phyloP scores from a whole-genome alignment of 2,329 filamentous ascomycete species.

The Blastomyces silverae region DNA sequence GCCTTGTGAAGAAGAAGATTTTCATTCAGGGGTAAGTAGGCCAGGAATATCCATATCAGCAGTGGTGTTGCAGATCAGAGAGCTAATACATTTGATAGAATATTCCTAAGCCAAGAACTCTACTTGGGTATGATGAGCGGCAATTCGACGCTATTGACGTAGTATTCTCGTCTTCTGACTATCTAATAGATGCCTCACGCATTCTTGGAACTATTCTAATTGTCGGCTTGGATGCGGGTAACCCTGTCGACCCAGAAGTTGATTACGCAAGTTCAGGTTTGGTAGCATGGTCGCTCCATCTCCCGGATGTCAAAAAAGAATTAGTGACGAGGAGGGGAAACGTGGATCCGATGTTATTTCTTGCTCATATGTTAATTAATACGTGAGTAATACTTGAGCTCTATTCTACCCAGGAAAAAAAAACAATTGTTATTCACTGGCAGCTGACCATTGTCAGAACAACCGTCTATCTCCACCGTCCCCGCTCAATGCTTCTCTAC shows the following conservation, averaged over 20 bases:
- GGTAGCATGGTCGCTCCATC: conserved; percentile 35
- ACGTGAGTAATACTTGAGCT: conserved; percentile 24
- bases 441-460: conserved; percentile 6
- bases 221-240: conserved; percentile 21
- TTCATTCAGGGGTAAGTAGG: conserved; percentile 28
- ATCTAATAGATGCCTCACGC: conserved; percentile 30
- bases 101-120: conserved; percentile 27
- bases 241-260: conserved; percentile 25
- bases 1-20: conserved; percentile 31
- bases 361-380: conserved; percentile 67
- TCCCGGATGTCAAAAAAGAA: conserved; percentile 31
- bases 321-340: conserved; percentile 51
- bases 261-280: conserved; percentile 31
- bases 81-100: conserved; percentile 20
- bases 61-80: background rate
- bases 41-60: background rate
- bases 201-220: conserved; percentile 25
- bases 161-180: conserved; percentile 32
- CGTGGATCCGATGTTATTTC: conserved; percentile 62
- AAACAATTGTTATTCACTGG: background rate
- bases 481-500: conserved; percentile 9
- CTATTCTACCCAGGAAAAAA: background rate
- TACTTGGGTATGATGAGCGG: conserved; percentile 31
- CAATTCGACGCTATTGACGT: conserved; percentile 27
- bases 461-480: conserved; percentile 13